Evolutionary conservation across 2,329 filamentous ascomycete genomes (phyloP).

Genomic region (Nemania diffusa): DNA sequence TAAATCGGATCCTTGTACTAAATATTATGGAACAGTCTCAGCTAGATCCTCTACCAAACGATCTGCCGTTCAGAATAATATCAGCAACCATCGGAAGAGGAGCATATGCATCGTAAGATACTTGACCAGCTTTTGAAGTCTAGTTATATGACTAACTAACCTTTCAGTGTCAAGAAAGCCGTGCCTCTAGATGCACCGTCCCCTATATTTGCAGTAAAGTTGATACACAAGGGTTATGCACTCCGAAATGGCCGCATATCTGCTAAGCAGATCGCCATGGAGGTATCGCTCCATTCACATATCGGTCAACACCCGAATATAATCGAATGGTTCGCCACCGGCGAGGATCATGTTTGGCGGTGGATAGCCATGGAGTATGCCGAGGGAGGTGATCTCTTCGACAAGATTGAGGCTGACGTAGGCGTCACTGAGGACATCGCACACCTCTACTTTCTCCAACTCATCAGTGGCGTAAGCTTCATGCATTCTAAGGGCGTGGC

Average conservation of each 20-base stretch:
- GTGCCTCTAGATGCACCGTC: slow-evolving; percentile 73
- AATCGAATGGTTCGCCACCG: slow-evolving; percentile 89
- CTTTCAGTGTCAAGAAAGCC: slow-evolving; percentile 87
- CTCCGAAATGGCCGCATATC: slow-evolving; percentile 88
- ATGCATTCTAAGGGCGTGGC: slow-evolving; percentile 97
- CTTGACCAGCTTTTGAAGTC: slow-evolving; percentile 25
- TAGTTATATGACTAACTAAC: slow-evolving; percentile 30
- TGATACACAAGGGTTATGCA: slow-evolving; percentile 98
- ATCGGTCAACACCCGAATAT: slow-evolving; percentile 92
- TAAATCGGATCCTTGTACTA: slow-evolving; percentile 22
- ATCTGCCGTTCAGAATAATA: slow-evolving; percentile 92
- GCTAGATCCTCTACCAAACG: slow-evolving; percentile 81
- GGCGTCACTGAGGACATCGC: slow-evolving; percentile 95
- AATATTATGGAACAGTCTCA: slow-evolving; percentile 78
- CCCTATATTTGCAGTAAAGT: slow-evolving; percentile 95
- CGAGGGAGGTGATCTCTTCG: slow-evolving; percentile 94
- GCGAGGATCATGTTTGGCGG: slow-evolving; percentile 86
- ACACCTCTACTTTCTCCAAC: slow-evolving; percentile 94
- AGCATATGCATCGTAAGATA: slow-evolving; percentile 90
- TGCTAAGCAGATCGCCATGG: slow-evolving; percentile 88
- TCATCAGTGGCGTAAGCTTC: slow-evolving; percentile 89
- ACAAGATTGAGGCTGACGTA: slow-evolving; percentile 98
- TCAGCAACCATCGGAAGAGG: slow-evolving; percentile 97
- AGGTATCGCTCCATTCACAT: slow-evolving; percentile 88
- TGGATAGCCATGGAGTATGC: slow-evolving; percentile 99